Conservation (phyloP, 1,284 basidiomycete species). For the Pterula multifida region DNA sequence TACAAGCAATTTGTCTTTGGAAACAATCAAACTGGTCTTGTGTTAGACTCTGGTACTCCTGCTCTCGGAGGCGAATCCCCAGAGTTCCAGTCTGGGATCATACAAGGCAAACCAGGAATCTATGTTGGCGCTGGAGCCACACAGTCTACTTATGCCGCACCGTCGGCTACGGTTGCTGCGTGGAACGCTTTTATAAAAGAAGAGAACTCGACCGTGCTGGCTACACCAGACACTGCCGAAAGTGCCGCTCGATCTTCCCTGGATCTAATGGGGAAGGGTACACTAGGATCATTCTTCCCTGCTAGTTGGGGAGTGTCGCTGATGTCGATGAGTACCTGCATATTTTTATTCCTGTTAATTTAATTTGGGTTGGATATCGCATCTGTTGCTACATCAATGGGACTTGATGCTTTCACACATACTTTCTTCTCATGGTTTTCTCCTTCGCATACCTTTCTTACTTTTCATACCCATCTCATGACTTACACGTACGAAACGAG, state of each 20-base stretch:
- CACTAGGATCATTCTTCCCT: neutral
- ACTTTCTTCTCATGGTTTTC: neutral
- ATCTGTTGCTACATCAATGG: neutral
- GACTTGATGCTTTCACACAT: neutral
- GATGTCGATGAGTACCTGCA: neutral
- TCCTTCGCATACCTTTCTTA: neutral
- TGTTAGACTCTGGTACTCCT: conserved; percentile 17
- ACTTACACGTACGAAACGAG: neutral
- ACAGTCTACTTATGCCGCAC: conserved; percentile 37
- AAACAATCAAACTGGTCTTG: conserved; percentile 36
- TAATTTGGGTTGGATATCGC: too few relatives aligned
- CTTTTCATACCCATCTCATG: neutral
- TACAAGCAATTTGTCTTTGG: conserved; percentile 51
- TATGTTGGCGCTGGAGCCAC: conserved; percentile 33
- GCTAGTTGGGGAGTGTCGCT: neutral
- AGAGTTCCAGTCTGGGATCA: conserved; percentile 26
- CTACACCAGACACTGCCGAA: neutral
- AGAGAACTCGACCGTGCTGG: neutral
- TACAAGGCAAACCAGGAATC: conserved; percentile 41
- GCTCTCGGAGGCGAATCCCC: conserved; percentile 39
- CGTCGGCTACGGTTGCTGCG: conserved; percentile 39
- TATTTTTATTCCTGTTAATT: neutral
- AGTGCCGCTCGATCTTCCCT: neutral
- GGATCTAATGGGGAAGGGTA: too few relatives aligned
- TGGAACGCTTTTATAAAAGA: conserved; percentile 34